A percentile compares a stretch with the other conserved stretches of the same genome.
Conservation (phyloP, 257 asterid species). For the Nicotiana undulata region DNA sequence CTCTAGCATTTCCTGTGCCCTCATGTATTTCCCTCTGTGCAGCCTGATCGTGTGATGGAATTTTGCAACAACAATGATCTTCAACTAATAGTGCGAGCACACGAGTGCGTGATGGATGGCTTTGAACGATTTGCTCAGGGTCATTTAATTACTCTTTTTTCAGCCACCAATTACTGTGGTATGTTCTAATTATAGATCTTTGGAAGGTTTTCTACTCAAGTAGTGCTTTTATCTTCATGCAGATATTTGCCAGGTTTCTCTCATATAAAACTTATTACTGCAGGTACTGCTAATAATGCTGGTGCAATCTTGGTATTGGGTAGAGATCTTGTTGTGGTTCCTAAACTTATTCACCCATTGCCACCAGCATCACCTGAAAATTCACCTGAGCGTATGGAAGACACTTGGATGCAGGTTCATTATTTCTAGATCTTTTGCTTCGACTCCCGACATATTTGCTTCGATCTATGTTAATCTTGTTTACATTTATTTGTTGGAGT, state of each 20-base stretch:
- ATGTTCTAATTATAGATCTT: constrained; percentile 19
- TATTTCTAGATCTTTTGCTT: background rate
- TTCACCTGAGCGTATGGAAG: constrained; percentile 81
- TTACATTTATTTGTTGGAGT: constrained; percentile 6
- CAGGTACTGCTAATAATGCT: constrained; percentile 97
- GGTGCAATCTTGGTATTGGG: constrained; percentile 98
- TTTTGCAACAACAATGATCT: constrained; percentile 93
- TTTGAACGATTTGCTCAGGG: constrained; percentile 99
- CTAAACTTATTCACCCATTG: constrained; percentile 84
- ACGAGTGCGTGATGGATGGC: constrained; percentile 99
- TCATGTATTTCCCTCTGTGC: constrained; percentile 21
- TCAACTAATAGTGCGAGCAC: constrained; percentile 93
- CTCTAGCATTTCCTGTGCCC: background rate
- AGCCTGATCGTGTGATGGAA: constrained; percentile 99
- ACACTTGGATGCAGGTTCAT: constrained; percentile 94
- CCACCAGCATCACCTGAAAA: constrained; percentile 97
- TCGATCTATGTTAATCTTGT: constrained; percentile 4
- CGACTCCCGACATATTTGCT: background rate
- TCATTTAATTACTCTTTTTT: constrained; percentile 87
- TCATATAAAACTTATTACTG: background rate
- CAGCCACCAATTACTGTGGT: constrained; percentile 99
- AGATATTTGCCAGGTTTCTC: background rate
- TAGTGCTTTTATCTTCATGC: background rate
- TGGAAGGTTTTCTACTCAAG: background rate
- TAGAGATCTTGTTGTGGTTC: constrained; percentile 96